These are phyloP conservation scores for Irineochytrium annulatum DNA, from an alignment of 192 early-diverging fungal genomes.

Conservation along the genomic window DNA sequence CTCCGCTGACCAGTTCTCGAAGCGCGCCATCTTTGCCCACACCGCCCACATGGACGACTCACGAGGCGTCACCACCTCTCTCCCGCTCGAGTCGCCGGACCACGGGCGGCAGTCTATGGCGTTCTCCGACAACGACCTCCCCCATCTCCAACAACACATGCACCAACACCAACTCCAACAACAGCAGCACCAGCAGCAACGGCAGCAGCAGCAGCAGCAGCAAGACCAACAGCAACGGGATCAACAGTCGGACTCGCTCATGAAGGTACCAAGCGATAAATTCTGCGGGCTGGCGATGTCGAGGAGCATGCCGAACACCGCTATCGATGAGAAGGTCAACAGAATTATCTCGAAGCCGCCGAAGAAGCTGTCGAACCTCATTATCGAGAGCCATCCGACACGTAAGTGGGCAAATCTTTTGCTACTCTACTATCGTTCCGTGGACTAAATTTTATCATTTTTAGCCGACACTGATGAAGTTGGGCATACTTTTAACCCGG, in stretches of 20 bases:
- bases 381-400: background rate
- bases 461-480: conserved; percentile 7
- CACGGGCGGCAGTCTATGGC: no score
- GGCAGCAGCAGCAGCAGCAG: conserved; percentile 5
- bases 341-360: background rate
- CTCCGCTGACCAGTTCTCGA: background rate
- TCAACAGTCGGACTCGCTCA: background rate
- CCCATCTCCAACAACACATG: conserved; percentile 10
- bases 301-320: conserved; percentile 7
- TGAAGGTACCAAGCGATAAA: conserved; percentile 17
- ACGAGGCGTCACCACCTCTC: background rate
- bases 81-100: background rate
- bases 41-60: background rate
- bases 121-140: background rate
- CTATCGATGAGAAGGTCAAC: conserved; percentile 15
- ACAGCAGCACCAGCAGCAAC: background rate
- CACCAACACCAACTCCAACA: background rate
- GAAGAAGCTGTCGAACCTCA: conserved; percentile 18
- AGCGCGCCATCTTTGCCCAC: background rate
- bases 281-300: conserved; percentile 19
- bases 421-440: no score
- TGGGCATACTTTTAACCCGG: conserved; percentile 12
- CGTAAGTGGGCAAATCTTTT: background rate
- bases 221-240: background rate
- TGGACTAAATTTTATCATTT: background rate